Conservation (phyloP, 1,284 basidiomycete species). For the Mixia osmundae region DNA sequence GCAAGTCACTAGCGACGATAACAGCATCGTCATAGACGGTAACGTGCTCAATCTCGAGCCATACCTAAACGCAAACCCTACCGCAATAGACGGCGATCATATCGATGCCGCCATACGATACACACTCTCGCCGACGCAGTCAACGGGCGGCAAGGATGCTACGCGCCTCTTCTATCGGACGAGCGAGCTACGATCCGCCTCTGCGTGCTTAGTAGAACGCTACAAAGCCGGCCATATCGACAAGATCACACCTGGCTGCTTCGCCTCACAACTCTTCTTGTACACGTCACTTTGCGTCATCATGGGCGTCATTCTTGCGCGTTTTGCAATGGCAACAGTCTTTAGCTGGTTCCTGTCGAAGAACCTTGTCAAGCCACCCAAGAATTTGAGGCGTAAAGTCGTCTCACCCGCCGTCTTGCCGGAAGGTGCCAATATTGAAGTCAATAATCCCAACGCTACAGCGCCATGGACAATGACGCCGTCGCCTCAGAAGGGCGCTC, state of each 20-base stretch:
- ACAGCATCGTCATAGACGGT: conserved; percentile 76
- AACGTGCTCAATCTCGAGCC: conserved; percentile 77
- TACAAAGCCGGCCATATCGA: conserved; percentile 88
- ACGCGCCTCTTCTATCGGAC: conserved; percentile 61
- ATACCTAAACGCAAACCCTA: conserved; percentile 54
- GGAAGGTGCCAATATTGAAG: conserved; percentile 69
- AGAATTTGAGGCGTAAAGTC: conserved; percentile 44
- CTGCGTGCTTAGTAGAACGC: conserved; percentile 56
- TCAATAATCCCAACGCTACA: conserved; percentile 67
- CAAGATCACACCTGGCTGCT: conserved; percentile 88
- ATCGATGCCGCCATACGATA: conserved; percentile 67
- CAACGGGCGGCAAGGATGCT: conserved; percentile 53
- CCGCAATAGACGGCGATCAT: conserved; percentile 40
- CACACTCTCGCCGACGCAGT: conserved; percentile 27
- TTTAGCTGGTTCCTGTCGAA: conserved; percentile 90
- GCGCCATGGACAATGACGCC: conserved; percentile 48
- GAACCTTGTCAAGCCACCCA: conserved; percentile 47
- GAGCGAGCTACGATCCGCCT: conserved; percentile 37
- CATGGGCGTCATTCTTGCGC: conserved; percentile 63
- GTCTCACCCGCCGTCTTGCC: conserved; percentile 89
- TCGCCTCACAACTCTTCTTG: conserved; percentile 68
- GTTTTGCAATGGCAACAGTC: conserved; percentile 85
- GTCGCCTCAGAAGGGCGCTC: conserved; percentile 21
- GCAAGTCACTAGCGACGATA: conserved; percentile 40
- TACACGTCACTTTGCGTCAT: conserved; percentile 82